phyloP scores from a whole-genome alignment of 352 stramenopile genomes.

The Pythium guiyangense region DNA sequence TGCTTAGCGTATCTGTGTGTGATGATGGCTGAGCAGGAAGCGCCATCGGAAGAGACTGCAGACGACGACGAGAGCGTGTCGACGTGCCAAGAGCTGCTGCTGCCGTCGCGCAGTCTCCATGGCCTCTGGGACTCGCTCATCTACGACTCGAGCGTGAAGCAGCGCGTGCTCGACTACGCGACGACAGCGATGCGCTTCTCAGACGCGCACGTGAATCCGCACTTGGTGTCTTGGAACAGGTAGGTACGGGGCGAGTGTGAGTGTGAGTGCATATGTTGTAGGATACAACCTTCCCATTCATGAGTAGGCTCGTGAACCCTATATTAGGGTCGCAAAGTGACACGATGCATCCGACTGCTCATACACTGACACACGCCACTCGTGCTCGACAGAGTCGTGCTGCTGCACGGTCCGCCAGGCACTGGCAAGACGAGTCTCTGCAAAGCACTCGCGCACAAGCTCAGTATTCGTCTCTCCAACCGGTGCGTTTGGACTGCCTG shows the following conservation, averaged over 20 bases:
- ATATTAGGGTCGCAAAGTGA: too few relatives aligned
- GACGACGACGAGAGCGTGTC: slow-evolving; percentile 79
- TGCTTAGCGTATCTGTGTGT: neutral
- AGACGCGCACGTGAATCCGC: slow-evolving; percentile 73
- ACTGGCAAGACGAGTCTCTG: slow-evolving; percentile 92
- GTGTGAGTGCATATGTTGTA: neutral
- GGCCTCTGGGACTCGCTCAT: slow-evolving; percentile 86
- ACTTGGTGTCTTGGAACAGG: slow-evolving; percentile 91
- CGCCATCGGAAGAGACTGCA: slow-evolving; percentile 57
- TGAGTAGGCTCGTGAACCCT: too few relatives aligned
- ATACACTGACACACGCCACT: too few relatives aligned
- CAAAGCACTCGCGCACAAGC: slow-evolving; percentile 90
- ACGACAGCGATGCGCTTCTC: slow-evolving; percentile 90
- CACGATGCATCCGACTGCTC: too few relatives aligned
- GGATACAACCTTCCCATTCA: too few relatives aligned
- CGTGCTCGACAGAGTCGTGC: slow-evolving; percentile 53
- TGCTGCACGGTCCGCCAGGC: slow-evolving; percentile 94
- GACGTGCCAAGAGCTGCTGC: slow-evolving; percentile 69
- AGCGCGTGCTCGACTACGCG: slow-evolving; percentile 82
- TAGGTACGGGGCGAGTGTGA: too few relatives aligned
- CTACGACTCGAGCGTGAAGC: slow-evolving; percentile 78
- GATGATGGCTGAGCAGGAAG: slow-evolving; percentile 40
- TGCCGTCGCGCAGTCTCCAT: slow-evolving; percentile 65
- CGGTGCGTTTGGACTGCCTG: too few relatives aligned
- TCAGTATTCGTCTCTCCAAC: too few relatives aligned